These are phyloP conservation scores for Phanerochaete sordida DNA, from an alignment of 768 basidiomycete species.

Conservation along the genomic window DNA sequence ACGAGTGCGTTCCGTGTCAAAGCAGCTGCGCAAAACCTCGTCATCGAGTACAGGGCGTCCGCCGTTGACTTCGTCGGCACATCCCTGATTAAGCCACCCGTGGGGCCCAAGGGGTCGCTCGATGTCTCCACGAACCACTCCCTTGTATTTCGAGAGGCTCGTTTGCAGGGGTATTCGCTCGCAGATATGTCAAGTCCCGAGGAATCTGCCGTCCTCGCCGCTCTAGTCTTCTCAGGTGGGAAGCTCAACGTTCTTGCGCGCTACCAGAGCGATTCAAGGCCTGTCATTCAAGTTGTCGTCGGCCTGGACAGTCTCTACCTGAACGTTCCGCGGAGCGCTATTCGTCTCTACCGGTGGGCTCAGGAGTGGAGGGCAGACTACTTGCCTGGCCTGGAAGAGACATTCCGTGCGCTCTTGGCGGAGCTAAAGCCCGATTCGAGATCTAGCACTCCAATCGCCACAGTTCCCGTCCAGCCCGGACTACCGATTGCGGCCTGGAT, in stretches of 20 bases:
- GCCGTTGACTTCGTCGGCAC: slow-evolving; percentile 37
- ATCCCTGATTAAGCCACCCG: slow-evolving; percentile 22
- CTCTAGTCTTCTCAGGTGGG: slow-evolving; percentile 45
- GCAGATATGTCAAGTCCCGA: slow-evolving; percentile 33
- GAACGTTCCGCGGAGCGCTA: slow-evolving; percentile 75
- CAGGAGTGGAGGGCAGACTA: slow-evolving; percentile 84
- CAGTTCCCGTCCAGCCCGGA: slow-evolving; percentile 28
- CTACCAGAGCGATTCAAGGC: slow-evolving; percentile 39
- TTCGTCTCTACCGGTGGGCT: slow-evolving; percentile 72
- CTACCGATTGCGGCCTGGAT: slow-evolving; percentile 15
- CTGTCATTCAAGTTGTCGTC: slow-evolving; percentile 41
- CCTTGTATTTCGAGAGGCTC: slow-evolving; percentile 46
- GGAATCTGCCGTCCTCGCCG: slow-evolving; percentile 59
- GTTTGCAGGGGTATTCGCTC: slow-evolving; percentile 57
- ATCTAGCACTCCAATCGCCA: neutral
- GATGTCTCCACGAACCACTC: slow-evolving; percentile 46
- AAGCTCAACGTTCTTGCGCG: slow-evolving; percentile 44
- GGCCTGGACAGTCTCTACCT: slow-evolving; percentile 44
- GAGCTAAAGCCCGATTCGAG: slow-evolving; percentile 39
- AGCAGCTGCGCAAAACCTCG: slow-evolving; percentile 68
- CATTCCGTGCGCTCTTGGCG: slow-evolving; percentile 58
- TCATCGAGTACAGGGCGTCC: slow-evolving; percentile 54
- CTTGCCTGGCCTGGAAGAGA: slow-evolving; percentile 68
- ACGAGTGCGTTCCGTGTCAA: slow-evolving; percentile 47
- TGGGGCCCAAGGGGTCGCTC: slow-evolving; percentile 15